These are phyloP conservation scores for Neonectria hederae DNA, from an alignment of 2,329 filamentous ascomycete species.

Conservation along the genomic window DNA sequence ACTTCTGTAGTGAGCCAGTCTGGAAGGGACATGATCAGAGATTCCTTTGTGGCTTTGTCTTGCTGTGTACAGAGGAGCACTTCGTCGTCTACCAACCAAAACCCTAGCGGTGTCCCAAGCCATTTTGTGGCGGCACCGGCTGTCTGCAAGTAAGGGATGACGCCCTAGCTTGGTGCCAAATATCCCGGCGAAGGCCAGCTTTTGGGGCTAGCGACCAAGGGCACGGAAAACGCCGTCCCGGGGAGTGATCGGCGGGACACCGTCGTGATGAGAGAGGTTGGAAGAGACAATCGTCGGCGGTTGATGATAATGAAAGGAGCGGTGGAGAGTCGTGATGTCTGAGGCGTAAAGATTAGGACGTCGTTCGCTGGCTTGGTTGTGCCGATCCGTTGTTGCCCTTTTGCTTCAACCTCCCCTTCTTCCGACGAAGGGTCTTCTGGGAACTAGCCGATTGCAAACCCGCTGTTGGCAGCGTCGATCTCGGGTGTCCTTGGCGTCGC, in stretches of 20 bases:
- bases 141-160: slow-evolving; percentile 30
- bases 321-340: background rate
- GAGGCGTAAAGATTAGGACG: background rate
- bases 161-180: slow-evolving; percentile 29
- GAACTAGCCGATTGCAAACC: slow-evolving; percentile 25
- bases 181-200: slow-evolving; percentile 21
- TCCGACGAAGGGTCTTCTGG: slow-evolving; percentile 4
- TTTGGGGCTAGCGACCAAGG: slow-evolving; percentile 19
- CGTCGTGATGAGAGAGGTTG: slow-evolving; percentile 17
- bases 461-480: slow-evolving; percentile 37
- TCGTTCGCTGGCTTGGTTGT: slow-evolving; percentile 1
- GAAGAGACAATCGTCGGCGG: background rate
- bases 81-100: slow-evolving; percentile 13
- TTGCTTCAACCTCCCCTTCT: slow-evolving; percentile 13
- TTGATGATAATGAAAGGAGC: background rate
- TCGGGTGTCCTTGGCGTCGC: slow-evolving; percentile 30
- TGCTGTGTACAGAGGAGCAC: background rate
- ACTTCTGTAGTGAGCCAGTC: background rate
- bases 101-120: slow-evolving; percentile 19
- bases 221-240: slow-evolving; percentile 27
- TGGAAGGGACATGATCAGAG: slow-evolving; percentile 1
- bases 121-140: slow-evolving; percentile 24
- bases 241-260: slow-evolving; percentile 33
- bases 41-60: slow-evolving; percentile 15
- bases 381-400: slow-evolving; percentile 11